Percentiles rank a stretch among this genome's conserved stretches.
Evolutionary conservation across 108 stramenopile genomes (phyloP).

Genomic region (Phaeodactylum tricornutum): DNA sequence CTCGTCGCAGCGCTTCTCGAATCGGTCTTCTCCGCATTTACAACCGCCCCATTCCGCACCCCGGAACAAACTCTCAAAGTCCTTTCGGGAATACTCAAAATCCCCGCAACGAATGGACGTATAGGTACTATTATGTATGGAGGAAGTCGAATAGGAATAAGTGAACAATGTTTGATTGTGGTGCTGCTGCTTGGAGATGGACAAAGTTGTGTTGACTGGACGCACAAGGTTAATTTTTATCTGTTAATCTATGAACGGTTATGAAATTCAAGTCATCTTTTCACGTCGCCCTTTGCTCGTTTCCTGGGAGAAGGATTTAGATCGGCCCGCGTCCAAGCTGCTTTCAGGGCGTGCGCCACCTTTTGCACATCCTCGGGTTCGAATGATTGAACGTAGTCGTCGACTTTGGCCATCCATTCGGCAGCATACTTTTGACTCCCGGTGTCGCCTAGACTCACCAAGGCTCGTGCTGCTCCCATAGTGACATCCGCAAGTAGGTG

Average conservation of each 20-base stretch:
- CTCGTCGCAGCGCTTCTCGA: not conserved
- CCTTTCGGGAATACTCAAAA: constrained; percentile 7
- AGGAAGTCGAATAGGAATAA: no score
- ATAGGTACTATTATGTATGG: no score
- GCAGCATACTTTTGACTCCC: constrained; percentile 66
- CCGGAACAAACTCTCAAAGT: not conserved
- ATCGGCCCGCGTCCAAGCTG: constrained; percentile 19
- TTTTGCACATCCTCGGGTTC: constrained; percentile 52
- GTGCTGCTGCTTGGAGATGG: no score
- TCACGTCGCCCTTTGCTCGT: no score
- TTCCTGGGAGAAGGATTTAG: no score
- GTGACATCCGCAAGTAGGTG: constrained; percentile 62
- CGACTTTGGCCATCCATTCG: constrained; percentile 49
- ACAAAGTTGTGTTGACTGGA: no score
- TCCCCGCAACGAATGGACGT: constrained; percentile 10
- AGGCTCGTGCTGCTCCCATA: constrained; percentile 52
- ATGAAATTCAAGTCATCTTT: no score
- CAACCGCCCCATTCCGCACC: not conserved
- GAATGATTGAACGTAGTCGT: constrained; percentile 48
- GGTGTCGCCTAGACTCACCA: constrained; percentile 68
- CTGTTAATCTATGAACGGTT: no score
- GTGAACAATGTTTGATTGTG: no score
- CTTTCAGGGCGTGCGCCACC: constrained; percentile 52
- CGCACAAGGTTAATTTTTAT: no score
- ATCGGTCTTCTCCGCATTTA: not conserved